Evolutionary conservation across 495 filamentous ascomycete genomes (phyloP).

Genomic region (Aspergillus homomorphus): DNA sequence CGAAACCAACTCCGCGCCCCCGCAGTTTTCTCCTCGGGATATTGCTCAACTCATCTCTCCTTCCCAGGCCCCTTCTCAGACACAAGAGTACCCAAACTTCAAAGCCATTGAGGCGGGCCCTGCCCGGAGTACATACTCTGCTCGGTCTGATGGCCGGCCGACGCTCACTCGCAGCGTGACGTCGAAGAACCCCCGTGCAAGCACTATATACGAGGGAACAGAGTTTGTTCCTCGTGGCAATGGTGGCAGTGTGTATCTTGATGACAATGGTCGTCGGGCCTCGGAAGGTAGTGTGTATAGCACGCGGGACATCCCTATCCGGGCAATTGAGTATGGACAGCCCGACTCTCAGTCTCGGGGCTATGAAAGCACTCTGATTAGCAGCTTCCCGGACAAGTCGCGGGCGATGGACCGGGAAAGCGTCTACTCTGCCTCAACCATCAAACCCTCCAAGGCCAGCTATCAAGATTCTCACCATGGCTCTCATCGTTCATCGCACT

Average conservation of each 20-base stretch:
- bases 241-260: conserved; percentile 26
- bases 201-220: conserved; percentile 43
- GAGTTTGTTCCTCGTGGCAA: conserved; percentile 29
- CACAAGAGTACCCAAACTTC: conserved; percentile 25
- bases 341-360: conserved; percentile 23
- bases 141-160: conserved; percentile 31
- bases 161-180: conserved; percentile 31
- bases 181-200: conserved; percentile 42
- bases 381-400: conserved; percentile 39
- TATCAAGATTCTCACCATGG: conserved; percentile 22
- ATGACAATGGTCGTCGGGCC: conserved; percentile 36
- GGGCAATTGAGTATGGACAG: conserved; percentile 44
- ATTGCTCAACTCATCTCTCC: conserved; percentile 28
- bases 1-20: conserved; percentile 21
- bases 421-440: conserved; percentile 39
- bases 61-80: conserved; percentile 26
- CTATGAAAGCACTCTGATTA: conserved; percentile 39
- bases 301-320: conserved; percentile 33
- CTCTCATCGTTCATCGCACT: conserved; percentile 19
- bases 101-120: conserved; percentile 46
- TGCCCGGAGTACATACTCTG: conserved; percentile 35
- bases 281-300: conserved; percentile 40
- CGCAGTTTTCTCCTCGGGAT: conserved; percentile 29
- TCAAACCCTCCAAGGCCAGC: conserved; percentile 40
- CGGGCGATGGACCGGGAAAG: conserved; percentile 33